phyloP scores from a whole-genome alignment of 148 eudicot genomes.

The Gaultheria prostrata region DNA sequence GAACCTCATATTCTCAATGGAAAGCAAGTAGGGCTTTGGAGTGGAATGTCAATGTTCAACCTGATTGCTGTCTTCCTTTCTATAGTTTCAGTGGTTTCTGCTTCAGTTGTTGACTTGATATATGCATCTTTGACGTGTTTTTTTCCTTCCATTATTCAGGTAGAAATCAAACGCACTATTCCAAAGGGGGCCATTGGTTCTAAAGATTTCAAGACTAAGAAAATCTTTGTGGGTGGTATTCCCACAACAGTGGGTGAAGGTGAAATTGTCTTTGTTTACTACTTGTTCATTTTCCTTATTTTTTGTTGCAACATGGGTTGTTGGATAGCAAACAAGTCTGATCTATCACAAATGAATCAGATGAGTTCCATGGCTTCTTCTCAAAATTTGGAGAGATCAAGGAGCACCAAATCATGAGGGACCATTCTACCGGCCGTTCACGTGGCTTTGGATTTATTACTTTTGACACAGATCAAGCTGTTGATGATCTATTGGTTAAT shows the following conservation, averaged over 20 bases:
- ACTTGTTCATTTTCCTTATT: too few relatives aligned
- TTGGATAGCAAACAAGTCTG: background rate
- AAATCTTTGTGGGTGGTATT: conserved; percentile 63
- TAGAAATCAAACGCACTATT: conserved; percentile 61
- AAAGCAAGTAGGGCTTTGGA: conserved; percentile 42
- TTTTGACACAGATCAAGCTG: conserved; percentile 52
- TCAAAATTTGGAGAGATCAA: conserved; percentile 45
- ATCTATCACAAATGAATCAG: conserved; percentile 25
- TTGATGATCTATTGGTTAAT: conserved; percentile 50
- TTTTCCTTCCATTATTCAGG: conserved; percentile 24
- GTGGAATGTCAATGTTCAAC: background rate
- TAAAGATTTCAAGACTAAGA: conserved; percentile 57
- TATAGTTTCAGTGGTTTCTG: background rate
- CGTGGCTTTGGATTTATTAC: conserved; percentile 65
- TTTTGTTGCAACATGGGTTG: background rate
- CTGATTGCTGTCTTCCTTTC: background rate
- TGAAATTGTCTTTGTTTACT: conserved; percentile 1
- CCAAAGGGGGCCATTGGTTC: conserved; percentile 52
- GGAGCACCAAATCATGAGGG: conserved; percentile 65
- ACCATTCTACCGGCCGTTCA: conserved; percentile 54
- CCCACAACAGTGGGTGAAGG: conserved; percentile 59
- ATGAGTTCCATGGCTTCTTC: conserved; percentile 57
- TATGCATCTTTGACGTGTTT: background rate
- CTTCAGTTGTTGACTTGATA: background rate
- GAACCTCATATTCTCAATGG: conserved; percentile 54